phyloP scores from a whole-genome alignment of 257 asterid genomes.

The Perilla frutescens region DNA sequence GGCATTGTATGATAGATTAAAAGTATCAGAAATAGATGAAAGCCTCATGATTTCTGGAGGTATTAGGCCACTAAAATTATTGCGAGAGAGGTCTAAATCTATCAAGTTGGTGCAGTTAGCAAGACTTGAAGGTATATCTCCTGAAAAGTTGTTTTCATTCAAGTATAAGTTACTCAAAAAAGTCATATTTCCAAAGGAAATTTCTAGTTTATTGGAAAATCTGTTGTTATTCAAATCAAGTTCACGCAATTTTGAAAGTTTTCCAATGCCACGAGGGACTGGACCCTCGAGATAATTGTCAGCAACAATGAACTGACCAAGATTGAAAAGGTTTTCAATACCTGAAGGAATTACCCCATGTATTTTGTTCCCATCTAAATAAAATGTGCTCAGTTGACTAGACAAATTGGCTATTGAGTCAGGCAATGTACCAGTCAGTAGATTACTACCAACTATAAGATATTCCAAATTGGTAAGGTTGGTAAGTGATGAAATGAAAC shows the following conservation, averaged over 20 bases:
- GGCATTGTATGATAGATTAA: slow-evolving; percentile 21
- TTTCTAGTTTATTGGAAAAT: background rate
- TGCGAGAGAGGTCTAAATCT: slow-evolving; percentile 5
- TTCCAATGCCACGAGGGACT: slow-evolving; percentile 33
- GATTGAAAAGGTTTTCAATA: slow-evolving; percentile 37
- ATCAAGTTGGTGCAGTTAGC: slow-evolving; percentile 22
- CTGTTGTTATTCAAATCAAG: background rate
- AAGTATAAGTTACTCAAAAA: background rate
- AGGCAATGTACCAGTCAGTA: slow-evolving; percentile 37
- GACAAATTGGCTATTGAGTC: slow-evolving; percentile 43
- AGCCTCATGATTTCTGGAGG: slow-evolving; percentile 19
- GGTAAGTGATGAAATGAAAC: slow-evolving; percentile 40
- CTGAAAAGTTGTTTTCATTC: slow-evolving; percentile 7
- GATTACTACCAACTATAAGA: slow-evolving; percentile 31
- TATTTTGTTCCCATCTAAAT: slow-evolving; percentile 22
- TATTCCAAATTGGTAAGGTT: slow-evolving; percentile 35
- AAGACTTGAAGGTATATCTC: slow-evolving; percentile 31
- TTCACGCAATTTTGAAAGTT: background rate
- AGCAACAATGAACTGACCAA: slow-evolving; percentile 12
- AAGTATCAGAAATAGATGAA: background rate
- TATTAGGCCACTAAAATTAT: slow-evolving; percentile 26
- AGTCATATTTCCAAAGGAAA: slow-evolving; percentile 29
- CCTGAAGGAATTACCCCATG: slow-evolving; percentile 44
- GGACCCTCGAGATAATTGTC: slow-evolving; percentile 40
- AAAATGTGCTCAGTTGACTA: too few species aligned